Conservation (phyloP, 805 yeast genomes). For the Saccharomyces paradoxus region DNA sequence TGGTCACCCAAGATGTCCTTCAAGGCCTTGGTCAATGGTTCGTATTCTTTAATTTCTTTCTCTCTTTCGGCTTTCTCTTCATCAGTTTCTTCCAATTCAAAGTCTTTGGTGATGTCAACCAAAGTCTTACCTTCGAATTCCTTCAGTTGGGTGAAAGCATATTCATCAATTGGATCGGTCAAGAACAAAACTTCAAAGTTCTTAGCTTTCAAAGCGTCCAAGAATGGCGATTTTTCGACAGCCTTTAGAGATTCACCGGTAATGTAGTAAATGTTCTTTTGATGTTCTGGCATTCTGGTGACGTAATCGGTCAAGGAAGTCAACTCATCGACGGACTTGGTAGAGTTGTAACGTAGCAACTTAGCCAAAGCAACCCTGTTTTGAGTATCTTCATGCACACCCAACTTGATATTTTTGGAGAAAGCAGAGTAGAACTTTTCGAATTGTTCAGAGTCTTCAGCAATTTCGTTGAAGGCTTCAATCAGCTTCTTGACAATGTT, state of each 20-base stretch:
- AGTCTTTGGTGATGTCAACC: conserved; percentile 98
- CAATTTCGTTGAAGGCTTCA: conserved; percentile 97
- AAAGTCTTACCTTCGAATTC: conserved; percentile 99
- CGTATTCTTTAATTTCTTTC: conserved; percentile 84
- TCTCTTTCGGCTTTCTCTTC: conserved; percentile 95
- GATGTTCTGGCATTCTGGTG: conserved; percentile 99
- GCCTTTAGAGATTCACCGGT: conserved; percentile 98
- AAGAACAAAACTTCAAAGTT: conserved; percentile 95
- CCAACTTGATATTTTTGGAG: conserved; percentile 96
- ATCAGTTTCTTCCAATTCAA: conserved; percentile 95
- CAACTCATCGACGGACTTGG: conserved; percentile 88
- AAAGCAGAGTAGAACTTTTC: conserved; percentile 97
- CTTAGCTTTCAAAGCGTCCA: conserved; percentile 97
- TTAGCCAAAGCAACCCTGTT: conserved; percentile 94
- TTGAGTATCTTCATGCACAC: conserved; percentile 97
- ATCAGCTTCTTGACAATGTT: conserved; percentile 96
- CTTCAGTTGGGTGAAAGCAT: conserved; percentile 98
- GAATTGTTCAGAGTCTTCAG: conserved; percentile 97
- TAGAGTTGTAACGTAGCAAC: conserved; percentile 92
- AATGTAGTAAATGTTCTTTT: conserved; percentile 97
- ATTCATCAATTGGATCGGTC: conserved; percentile 99
- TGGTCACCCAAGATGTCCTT: conserved; percentile 97
- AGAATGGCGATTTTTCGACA: conserved; percentile 98
- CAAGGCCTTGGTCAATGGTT: conserved; percentile 88
- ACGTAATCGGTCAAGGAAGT: conserved; percentile 95